Base-by-base conservation (phyloP, 192 early-diverging fungal genomes). In the Diversispora eburnea region DNA sequence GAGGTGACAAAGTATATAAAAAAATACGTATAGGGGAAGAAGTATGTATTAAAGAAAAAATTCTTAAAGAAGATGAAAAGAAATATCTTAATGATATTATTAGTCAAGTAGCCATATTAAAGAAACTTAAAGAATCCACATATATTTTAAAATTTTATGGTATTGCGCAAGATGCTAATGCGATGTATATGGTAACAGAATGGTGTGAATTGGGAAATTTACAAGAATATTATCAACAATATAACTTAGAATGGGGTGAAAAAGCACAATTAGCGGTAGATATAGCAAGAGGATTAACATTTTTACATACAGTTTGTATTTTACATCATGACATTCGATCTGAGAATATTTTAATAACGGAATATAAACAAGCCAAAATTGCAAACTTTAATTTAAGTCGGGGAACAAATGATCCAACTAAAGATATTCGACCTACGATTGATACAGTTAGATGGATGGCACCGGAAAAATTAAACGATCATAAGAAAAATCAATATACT, bases 141-240 rank as follows among this genome's bases (percentile, higher is more conserved):
- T 41, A 64, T 55, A 64, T 73, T n/a, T 9, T 63, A 52, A 25
- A 51, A 55, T 73, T 73, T 64, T 63, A 64, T 64, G 72, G 72
- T 43, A 43, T 73, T 0, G 19, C 51, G n/a, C 22, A 64, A 46
- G 49, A 51, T 42, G 61, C n/a, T 22, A 55, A 56, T 22, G 49
- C 9, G n/a, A 46, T 64, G 22, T 54, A 57, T 61, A 41, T 73
- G 59, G 58, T 73, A 17, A 73, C 72, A 7, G 72, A 73, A 64
- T 73, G 72, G 72, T 47, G 52, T 41, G 72, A 73, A 64, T 64
- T 41, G 19, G 72, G 72, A 20, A 73, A 54, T 42, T 43, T 73
- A n/a, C n/a, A 47, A 41, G 71, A 73, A 48, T 59, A 22, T 49
- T 73, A 73, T 62, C 10, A 22, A 41, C 39, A 42, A 25, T 61